phyloP scores from a whole-genome alignment of 495 filamentous ascomycete genomes.

The Hyaloscypha variabilis region DNA sequence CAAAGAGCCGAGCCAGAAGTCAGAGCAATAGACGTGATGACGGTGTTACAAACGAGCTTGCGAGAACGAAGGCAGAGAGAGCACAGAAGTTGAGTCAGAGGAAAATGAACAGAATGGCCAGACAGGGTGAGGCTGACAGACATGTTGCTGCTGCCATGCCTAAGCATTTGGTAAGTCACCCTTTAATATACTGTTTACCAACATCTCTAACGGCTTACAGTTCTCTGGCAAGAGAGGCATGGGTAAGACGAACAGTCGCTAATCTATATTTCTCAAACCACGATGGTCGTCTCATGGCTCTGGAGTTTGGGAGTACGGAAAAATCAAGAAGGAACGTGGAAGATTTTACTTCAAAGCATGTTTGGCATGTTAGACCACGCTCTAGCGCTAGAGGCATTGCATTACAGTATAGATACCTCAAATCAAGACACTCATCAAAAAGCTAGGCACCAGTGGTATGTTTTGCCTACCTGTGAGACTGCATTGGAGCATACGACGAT shows the following conservation, averaged over 20 bases:
- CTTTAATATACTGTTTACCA: slow-evolving; percentile 22
- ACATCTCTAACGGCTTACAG: slow-evolving; percentile 41
- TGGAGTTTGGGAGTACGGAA: neutral
- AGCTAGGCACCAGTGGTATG: too few relatives aligned
- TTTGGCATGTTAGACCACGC: neutral
- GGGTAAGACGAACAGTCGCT: slow-evolving; percentile 57
- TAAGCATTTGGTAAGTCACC: slow-evolving; percentile 83
- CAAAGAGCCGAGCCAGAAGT: slow-evolving; percentile 78
- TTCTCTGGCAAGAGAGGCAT: slow-evolving; percentile 61
- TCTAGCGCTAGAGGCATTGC: neutral
- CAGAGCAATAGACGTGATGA: slow-evolving; percentile 85
- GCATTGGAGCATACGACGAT: too few relatives aligned
- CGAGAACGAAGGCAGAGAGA: slow-evolving; percentile 79
- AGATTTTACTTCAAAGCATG: neutral
- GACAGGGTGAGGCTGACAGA: slow-evolving; percentile 94
- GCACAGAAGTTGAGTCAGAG: slow-evolving; percentile 88
- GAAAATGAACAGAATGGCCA: slow-evolving; percentile 97
- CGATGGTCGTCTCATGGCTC: neutral
- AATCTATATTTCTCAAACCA: slow-evolving; percentile 5
- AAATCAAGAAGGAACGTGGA: neutral
- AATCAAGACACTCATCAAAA: neutral
- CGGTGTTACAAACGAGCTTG: slow-evolving; percentile 64
- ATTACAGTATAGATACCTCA: neutral
- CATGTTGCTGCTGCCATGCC: slow-evolving; percentile 79
- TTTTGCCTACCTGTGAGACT: too few relatives aligned